Evolutionary conservation across 306 rosid species (phyloP).

Genomic region (Ormosia semicastrata): DNA sequence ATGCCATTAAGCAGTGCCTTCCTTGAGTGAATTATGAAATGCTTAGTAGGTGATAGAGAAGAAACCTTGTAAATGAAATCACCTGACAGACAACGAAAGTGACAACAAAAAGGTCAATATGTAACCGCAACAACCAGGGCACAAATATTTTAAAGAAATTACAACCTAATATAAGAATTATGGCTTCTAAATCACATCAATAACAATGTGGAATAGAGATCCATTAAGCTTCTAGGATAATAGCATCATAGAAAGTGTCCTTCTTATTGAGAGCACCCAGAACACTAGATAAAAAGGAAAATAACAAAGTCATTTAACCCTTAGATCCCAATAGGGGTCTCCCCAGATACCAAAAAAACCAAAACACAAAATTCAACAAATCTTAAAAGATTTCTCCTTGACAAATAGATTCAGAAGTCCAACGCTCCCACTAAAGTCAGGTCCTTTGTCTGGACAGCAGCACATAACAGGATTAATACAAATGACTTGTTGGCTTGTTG

Average conservation of each 20-base stretch:
- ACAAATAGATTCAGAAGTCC: not conserved
- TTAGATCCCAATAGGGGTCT: not conserved
- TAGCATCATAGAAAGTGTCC: not conserved
- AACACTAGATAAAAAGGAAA: not conserved
- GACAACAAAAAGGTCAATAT: conserved; percentile 26
- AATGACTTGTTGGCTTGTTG: not conserved
- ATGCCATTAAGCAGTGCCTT: conserved; percentile 94
- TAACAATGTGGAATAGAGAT: not conserved
- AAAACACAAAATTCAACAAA: not conserved
- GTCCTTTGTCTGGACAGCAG: not conserved
- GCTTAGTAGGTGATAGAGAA: conserved; percentile 86
- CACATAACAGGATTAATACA: not conserved
- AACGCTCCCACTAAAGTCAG: not conserved
- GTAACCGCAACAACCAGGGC: conserved; percentile 15
- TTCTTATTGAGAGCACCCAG: not conserved
- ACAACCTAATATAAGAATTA: not conserved
- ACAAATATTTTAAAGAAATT: conserved; percentile 1
- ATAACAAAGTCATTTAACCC: not conserved
- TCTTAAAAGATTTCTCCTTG: not conserved
- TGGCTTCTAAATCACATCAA: not conserved
- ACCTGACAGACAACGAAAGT: conserved; percentile 53
- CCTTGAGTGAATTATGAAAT: conserved; percentile 89
- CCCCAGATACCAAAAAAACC: not conserved
- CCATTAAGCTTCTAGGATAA: not conserved
- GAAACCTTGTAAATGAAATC: conserved; percentile 96